phyloP scores from a whole-genome alignment of 2,329 filamentous ascomycete species.

The Aspergillus novoparasiticus region DNA sequence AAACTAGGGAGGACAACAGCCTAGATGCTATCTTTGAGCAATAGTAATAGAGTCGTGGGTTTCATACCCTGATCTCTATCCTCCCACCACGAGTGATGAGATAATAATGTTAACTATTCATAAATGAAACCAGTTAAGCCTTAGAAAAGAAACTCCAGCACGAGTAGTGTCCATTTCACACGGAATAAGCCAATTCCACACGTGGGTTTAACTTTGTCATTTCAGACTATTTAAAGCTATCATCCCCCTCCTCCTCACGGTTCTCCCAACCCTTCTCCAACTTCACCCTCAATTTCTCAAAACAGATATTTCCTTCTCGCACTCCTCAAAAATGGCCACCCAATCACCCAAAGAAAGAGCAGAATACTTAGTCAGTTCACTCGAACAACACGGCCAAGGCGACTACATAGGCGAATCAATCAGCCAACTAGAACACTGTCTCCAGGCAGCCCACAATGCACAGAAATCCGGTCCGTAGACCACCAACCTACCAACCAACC shows the following conservation, averaged over 20 bases:
- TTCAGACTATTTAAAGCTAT: neutral
- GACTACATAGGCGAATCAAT: slow-evolving; percentile 41
- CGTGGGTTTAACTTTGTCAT: neutral
- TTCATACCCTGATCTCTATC: neutral
- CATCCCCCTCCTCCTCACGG: neutral
- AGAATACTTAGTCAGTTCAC: slow-evolving; percentile 22
- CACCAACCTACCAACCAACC: too few relatives aligned
- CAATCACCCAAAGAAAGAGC: slow-evolving; percentile 20
- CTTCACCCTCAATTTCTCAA: neutral
- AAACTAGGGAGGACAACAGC: neutral
- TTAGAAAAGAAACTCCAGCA: neutral
- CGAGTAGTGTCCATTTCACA: neutral
- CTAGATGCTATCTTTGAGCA: neutral
- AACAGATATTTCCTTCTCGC: neutral
- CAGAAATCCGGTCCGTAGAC: slow-evolving; percentile 23
- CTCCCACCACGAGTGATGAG: neutral
- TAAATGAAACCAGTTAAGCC: neutral
- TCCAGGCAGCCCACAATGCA: slow-evolving; percentile 38
- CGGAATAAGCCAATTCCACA: neutral
- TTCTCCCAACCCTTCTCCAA: neutral
- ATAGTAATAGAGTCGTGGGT: neutral
- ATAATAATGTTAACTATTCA: neutral
- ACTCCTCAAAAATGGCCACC: slow-evolving; percentile 9
- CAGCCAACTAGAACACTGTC: slow-evolving; percentile 37
- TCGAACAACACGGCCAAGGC: slow-evolving; percentile 35